phyloP scores from a whole-genome alignment of 495 filamentous ascomycete species.

The Clohesyomyces aquaticus region DNA sequence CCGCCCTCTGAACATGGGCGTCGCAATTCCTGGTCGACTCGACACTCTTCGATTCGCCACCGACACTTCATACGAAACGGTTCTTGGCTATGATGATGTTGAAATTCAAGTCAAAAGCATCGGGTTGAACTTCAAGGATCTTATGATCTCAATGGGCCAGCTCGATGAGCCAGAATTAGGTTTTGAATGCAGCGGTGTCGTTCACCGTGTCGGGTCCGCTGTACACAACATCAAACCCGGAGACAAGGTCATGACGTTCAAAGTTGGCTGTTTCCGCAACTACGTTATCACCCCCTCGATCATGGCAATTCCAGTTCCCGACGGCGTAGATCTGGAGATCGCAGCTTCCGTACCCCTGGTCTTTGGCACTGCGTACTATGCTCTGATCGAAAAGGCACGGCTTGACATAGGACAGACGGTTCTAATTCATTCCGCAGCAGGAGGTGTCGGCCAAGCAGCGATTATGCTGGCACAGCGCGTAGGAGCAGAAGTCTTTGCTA shows the following conservation, averaged over 20 bases:
- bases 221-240: not conserved
- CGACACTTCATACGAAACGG: too few relatives aligned
- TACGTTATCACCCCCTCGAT: not conserved
- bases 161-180: not conserved
- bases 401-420: not conserved
- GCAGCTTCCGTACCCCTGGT: not conserved
- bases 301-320: not conserved
- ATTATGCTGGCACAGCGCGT: conserved; percentile 1
- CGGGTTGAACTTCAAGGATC: not conserved
- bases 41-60: too few relatives aligned
- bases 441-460: conserved; percentile 1
- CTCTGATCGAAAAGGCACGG: not conserved
- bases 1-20: too few relatives aligned
- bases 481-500: conserved; percentile 1
- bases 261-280: not conserved
- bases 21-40: too few relatives aligned
- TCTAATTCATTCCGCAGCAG: conserved; percentile 6
- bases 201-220: not conserved
- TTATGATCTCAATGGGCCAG: not conserved
- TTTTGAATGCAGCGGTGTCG: not conserved
- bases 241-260: not conserved
- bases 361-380: conserved; percentile 6
- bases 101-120: not conserved
- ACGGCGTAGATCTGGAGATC: not conserved
- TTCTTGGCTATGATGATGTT: too few relatives aligned